Evolutionary conservation across 805 yeast species (phyloP).

Genomic region (Candida maesae): DNA sequence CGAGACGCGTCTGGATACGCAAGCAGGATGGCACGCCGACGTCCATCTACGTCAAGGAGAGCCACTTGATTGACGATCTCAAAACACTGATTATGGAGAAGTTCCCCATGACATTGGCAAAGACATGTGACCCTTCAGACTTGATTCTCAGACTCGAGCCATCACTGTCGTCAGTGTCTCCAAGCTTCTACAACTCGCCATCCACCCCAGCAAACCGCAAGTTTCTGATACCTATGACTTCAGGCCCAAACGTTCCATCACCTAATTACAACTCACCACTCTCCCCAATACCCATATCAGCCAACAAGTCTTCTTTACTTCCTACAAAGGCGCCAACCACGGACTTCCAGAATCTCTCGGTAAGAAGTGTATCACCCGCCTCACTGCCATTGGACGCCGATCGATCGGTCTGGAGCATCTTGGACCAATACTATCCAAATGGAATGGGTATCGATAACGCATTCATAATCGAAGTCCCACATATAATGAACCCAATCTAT

Average conservation of each 20-base stretch:
- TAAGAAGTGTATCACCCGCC: conserved; percentile 18
- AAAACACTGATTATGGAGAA: conserved; percentile 60
- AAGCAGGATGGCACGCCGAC: conserved; percentile 58
- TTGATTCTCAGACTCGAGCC: conserved; percentile 34
- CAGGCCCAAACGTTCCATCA: conserved; percentile 3
- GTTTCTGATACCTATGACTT: conserved; percentile 1
- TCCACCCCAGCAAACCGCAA: conserved; percentile 12
- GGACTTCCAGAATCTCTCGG: conserved; percentile 11
- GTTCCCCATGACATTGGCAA: conserved; percentile 63
- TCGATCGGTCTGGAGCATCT: conserved; percentile 48
- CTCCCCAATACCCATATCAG: conserved; percentile 25
- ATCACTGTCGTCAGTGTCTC: conserved; percentile 3
- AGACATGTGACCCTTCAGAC: conserved; percentile 67
- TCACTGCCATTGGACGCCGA: conserved; percentile 50
- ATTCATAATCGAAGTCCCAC: conserved; percentile 50
- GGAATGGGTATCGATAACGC: conserved; percentile 70
- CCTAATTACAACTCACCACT: conserved; percentile 19
- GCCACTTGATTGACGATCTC: conserved; percentile 78
- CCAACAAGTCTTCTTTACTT: conserved; percentile 17
- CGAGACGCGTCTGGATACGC: conserved; percentile 53
- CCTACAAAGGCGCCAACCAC: conserved; percentile 12
- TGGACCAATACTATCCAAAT: conserved; percentile 59
- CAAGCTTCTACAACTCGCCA: conserved; percentile 11
- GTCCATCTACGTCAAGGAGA: conserved; percentile 54
- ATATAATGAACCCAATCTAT: conserved; percentile 1